These are phyloP conservation scores for Cladosporium austrohemisphaericum DNA, from an alignment of 2,329 filamentous ascomycete species.

Conservation along the genomic window DNA sequence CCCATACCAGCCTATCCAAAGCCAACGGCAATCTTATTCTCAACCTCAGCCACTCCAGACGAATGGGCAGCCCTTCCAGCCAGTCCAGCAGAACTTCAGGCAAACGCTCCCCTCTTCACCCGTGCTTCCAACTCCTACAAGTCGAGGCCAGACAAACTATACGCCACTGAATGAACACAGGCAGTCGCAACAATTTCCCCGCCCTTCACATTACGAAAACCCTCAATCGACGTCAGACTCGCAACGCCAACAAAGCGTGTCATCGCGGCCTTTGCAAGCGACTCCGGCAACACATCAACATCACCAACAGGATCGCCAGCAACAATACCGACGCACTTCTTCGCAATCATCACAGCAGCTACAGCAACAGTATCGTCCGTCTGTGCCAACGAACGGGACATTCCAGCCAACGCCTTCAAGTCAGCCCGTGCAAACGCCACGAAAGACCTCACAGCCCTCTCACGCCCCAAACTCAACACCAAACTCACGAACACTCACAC, in stretches of 20 bases:
- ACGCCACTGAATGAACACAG: not conserved
- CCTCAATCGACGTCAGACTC: not conserved
- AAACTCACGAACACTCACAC: constrained; percentile 10
- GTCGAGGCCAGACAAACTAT: not conserved
- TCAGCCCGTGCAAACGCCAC: constrained; percentile 9
- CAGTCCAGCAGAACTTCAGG: not conserved
- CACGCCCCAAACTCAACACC: constrained; percentile 11
- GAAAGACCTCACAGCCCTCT: constrained; percentile 19
- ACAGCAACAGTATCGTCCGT: not conserved
- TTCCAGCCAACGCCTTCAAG: not conserved
- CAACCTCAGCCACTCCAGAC: not conserved
- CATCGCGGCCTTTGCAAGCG: not conserved
- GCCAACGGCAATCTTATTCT: not conserved
- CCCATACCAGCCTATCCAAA: not conserved
- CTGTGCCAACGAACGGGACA: not conserved
- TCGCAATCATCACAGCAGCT: not conserved
- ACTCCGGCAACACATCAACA: not conserved
- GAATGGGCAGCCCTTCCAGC: not conserved
- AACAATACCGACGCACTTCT: not conserved
- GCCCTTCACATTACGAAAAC: not conserved
- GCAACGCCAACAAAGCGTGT: constrained; percentile 3
- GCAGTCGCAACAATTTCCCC: not conserved
- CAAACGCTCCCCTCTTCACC: not conserved
- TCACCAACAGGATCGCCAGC: not conserved
- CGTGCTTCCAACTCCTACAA: not conserved